These are phyloP conservation scores for Tulasnella sp. DNA, from an alignment of 768 basidiomycete species.

Conservation along the genomic window DNA sequence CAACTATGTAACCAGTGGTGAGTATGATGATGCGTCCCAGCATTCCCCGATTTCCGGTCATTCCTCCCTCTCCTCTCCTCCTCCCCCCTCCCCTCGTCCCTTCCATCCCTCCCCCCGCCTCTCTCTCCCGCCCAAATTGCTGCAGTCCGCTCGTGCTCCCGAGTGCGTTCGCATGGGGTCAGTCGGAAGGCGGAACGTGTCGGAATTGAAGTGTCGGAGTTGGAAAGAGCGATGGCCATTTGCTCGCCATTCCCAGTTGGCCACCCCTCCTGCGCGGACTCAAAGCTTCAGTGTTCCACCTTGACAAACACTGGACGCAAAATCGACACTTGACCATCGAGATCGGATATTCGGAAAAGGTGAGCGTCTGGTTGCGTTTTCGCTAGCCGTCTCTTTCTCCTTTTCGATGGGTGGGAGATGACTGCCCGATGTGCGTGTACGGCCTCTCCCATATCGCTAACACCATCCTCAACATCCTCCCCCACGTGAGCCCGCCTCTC, in stretches of 20 bases:
- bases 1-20: not conserved
- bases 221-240: not conserved
- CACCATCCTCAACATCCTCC: not conserved
- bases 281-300: not conserved
- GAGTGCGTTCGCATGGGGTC: not conserved
- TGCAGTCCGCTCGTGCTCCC: not conserved
- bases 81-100: not conserved
- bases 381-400: too few species aligned
- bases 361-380: too few species aligned
- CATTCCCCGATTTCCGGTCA: not conserved
- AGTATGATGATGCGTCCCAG: not conserved
- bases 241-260: not conserved
- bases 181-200: not conserved
- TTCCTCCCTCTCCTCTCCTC: constrained; percentile 1
- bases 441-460: constrained; percentile 3
- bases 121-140: too few species aligned
- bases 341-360: not conserved
- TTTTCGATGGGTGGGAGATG: not conserved
- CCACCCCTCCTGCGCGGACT: not conserved
- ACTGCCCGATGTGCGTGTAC: not conserved
- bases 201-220: constrained; percentile 7
- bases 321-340: not conserved
- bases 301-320: not conserved
- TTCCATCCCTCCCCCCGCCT: not conserved
- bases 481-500: constrained; percentile 13